Percentiles rank a stretch among this genome's conserved stretches.
Conservation (phyloP, 768 basidiomycete species). For the Agaricus sinodeliciosus region DNA sequence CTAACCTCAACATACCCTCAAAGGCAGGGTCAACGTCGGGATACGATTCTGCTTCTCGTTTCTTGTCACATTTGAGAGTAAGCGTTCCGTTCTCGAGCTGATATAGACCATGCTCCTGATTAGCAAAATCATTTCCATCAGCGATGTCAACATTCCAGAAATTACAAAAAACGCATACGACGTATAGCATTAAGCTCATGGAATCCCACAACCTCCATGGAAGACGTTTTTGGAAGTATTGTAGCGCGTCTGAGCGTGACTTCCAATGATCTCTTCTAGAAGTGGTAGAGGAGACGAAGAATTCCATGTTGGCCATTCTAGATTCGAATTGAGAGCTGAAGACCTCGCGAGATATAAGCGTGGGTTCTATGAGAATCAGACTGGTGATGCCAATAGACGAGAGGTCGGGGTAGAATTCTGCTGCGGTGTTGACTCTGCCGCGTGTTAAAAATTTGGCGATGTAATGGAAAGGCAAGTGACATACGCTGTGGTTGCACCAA, state of each 20-base stretch:
- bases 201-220: slow-evolving; percentile 45
- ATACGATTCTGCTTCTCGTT: slow-evolving; percentile 40
- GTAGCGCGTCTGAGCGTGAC: slow-evolving; percentile 31
- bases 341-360: slow-evolving; percentile 30
- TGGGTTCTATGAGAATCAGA: slow-evolving; percentile 40
- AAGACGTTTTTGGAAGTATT: slow-evolving; percentile 33
- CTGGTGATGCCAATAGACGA: slow-evolving; percentile 23
- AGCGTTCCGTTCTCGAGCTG: slow-evolving; percentile 22
- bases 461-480: slow-evolving; percentile 6
- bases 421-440: slow-evolving; percentile 32
- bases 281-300: slow-evolving; percentile 28
- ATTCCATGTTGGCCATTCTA: slow-evolving; percentile 30
- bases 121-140: background rate
- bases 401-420: slow-evolving; percentile 18
- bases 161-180: slow-evolving; percentile 22
- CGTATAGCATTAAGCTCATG: slow-evolving; percentile 29
- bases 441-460: background rate
- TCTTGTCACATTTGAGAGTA: slow-evolving; percentile 35
- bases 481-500: slow-evolving; percentile 34
- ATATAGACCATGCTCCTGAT: slow-evolving; percentile 30
- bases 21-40: slow-evolving; percentile 38
- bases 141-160: background rate
- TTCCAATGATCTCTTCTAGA: slow-evolving; percentile 34
- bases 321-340: slow-evolving; percentile 31
- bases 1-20: slow-evolving; percentile 28